These are phyloP conservation scores for Pyrenophora teres DNA, from an alignment of 2,329 filamentous ascomycete genomes.

Conservation along the genomic window DNA sequence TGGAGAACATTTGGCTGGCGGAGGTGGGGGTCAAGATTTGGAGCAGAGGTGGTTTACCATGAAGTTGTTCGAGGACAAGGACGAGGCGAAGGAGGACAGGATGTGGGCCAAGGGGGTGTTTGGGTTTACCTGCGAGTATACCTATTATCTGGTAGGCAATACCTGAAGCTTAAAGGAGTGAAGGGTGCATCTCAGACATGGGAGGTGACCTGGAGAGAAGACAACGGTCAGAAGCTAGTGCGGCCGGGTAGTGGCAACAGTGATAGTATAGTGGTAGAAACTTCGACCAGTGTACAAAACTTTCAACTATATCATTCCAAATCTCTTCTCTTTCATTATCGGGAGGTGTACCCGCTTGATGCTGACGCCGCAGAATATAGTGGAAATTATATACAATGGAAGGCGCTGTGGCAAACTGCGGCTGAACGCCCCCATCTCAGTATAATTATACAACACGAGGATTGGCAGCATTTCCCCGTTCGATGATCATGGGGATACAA, in stretches of 20 bases:
- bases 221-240: not conserved
- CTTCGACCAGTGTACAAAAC: too few relatives aligned
- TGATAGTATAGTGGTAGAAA: not conserved
- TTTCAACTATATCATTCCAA: too few relatives aligned
- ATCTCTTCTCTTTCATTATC: too few relatives aligned
- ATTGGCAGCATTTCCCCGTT: not conserved
- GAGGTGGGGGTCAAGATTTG: not conserved
- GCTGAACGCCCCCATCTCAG: not conserved
- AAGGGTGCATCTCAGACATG: not conserved
- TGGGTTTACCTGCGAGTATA: not conserved
- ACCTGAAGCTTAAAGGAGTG: not conserved
- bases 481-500: not conserved
- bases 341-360: too few relatives aligned
- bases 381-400: not conserved
- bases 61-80: not conserved
- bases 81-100: not conserved
- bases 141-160: not conserved
- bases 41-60: not conserved
- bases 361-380: not conserved
- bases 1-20: not conserved
- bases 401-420: not conserved
- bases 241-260: not conserved
- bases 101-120: not conserved
- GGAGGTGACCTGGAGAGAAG: not conserved
- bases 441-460: not conserved